phyloP scores from a whole-genome alignment of 306 rosid genomes.

The Trifolium fragiferum region DNA sequence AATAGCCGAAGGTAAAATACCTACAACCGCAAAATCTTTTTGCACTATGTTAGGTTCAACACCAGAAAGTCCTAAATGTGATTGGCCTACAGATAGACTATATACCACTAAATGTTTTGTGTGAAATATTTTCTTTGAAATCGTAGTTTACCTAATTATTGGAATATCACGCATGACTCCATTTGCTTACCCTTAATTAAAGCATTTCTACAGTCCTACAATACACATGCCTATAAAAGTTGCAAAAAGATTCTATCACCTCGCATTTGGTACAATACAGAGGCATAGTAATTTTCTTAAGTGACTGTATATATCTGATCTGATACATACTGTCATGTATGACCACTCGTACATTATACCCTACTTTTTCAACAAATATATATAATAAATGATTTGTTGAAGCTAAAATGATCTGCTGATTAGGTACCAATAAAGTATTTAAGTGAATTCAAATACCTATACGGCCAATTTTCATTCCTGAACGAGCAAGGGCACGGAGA shows the following conservation, averaged over 20 bases:
- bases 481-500: conserved; percentile 89
- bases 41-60: too few species aligned
- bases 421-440: too few species aligned
- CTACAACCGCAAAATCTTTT: not conserved
- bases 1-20: not conserved
- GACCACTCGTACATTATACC: not conserved
- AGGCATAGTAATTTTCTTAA: not conserved
- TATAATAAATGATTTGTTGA: too few species aligned
- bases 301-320: too few species aligned
- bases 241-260: too few species aligned
- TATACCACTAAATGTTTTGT: not conserved
- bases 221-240: not conserved
- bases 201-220: not conserved
- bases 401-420: too few species aligned
- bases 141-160: not conserved
- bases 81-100: not conserved
- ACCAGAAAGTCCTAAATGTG: not conserved
- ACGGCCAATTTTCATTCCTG: conserved; percentile 96
- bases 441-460: conserved; percentile 53
- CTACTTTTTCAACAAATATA: not conserved
- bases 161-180: not conserved
- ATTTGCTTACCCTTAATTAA: not conserved
- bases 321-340: too few species aligned
- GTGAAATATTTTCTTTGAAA: not conserved
- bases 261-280: not conserved